Conservation (phyloP, 768 basidiomycete genomes). For the Xerocomus potaroensis region DNA sequence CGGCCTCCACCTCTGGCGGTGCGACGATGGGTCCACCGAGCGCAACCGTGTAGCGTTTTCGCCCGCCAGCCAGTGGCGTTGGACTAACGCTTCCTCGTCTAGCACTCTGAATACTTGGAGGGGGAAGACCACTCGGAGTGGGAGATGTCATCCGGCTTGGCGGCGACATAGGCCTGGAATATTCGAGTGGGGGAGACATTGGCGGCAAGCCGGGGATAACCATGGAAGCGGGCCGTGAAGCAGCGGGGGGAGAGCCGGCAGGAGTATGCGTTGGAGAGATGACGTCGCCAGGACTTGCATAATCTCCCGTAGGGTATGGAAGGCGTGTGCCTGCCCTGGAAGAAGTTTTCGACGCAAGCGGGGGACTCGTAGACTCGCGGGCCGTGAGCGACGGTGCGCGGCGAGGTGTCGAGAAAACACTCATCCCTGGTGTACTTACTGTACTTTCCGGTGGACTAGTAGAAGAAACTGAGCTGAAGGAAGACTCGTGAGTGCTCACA, state of each 20-base stretch:
- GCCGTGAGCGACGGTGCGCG: slow-evolving; percentile 39
- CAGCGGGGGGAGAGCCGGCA: slow-evolving; percentile 44
- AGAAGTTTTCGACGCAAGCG: slow-evolving; percentile 37
- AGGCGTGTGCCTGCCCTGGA: slow-evolving; percentile 43
- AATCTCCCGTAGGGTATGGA: slow-evolving; percentile 83
- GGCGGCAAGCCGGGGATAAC: slow-evolving; percentile 43
- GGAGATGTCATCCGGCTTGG: slow-evolving; percentile 23
- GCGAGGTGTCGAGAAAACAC: slow-evolving; percentile 27
- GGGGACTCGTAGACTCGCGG: slow-evolving; percentile 62
- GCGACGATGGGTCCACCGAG: slow-evolving; percentile 67
- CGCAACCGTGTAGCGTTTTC: slow-evolving; percentile 85
- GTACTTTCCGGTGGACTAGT: slow-evolving; percentile 12
- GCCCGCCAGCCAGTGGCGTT: slow-evolving; percentile 49
- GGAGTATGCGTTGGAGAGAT: slow-evolving; percentile 32
- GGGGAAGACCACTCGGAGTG: slow-evolving; percentile 34
- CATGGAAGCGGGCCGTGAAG: slow-evolving; percentile 40
- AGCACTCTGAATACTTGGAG: slow-evolving; percentile 36
- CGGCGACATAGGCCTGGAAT: slow-evolving; percentile 18
- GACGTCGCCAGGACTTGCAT: slow-evolving; percentile 59
- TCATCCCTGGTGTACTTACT: slow-evolving; percentile 13
- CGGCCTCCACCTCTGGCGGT: slow-evolving; percentile 26
- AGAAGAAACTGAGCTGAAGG: slow-evolving; percentile 18
- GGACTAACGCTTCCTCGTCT: slow-evolving; percentile 59
- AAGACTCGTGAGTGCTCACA: slow-evolving; percentile 26
- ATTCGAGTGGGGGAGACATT: slow-evolving; percentile 23